Evolutionary conservation across 2,329 filamentous ascomycete species (phyloP), one percentile per base, ranked within the genome.

Genomic region (Bipolaris oryzae): DNA sequence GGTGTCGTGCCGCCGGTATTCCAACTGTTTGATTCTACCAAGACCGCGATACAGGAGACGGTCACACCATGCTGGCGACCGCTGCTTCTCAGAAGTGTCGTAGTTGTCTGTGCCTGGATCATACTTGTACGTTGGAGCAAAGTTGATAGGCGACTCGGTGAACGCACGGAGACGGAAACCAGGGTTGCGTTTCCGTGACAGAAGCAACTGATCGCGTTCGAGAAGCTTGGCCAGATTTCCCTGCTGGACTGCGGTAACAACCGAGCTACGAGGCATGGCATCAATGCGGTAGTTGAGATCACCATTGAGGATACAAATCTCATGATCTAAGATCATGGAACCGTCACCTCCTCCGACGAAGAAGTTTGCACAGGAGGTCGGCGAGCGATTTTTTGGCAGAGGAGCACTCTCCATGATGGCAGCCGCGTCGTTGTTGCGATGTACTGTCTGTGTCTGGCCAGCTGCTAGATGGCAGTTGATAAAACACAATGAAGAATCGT

Each of bases 271-370:
- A 16, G 92, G 92, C 86, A 98, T 97, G 21, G 93, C 92, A 75
- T 99, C 95, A 70, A 99, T 98, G 60, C 95, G 92, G 76, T 99
- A 99, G 77, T 99, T 99, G 47, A 99, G 83, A 74, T 99, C 95
- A 25, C 95, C 95, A 69, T 98, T 98, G 39, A 98, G 79, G 45
- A 99, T 87, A 75, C 94, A 97, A n/a, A 99, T 89, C 77, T 99
- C 95, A 72, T 99, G 95, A 71, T 99, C 95, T 55, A 98, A 82
- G 56, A 99, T 91, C 89, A 97, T 92, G 38, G 87, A 89, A 6
- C 95, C 95, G 73, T 99, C 95, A 42, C 95, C 95, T n/a, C 95
- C 95, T 23, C 92, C 91, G 6, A 92, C 85, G 71, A 89, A 99
- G 61, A 87, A 89, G 74, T 96, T 91, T 35, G 90, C 83, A 6